Evolutionary conservation across 2,329 filamentous ascomycete genomes (phyloP).

Genomic region (Curvularia hawaiiensis): DNA sequence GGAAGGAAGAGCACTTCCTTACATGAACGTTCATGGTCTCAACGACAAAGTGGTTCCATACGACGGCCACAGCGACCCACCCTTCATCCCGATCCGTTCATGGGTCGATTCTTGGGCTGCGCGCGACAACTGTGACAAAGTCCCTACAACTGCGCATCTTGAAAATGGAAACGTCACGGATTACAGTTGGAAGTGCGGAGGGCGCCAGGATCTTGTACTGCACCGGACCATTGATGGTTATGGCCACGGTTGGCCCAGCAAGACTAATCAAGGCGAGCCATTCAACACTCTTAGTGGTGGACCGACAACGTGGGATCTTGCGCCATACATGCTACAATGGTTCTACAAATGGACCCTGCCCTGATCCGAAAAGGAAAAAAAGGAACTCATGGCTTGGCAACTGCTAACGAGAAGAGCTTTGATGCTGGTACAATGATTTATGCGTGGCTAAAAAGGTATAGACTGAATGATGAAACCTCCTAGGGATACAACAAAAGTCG

Average conservation of each 20-base stretch:
- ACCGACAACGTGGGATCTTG: slow-evolving; percentile 31
- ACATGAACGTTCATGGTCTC: slow-evolving; percentile 29
- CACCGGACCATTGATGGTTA: slow-evolving; percentile 23
- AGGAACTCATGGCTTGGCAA: not conserved
- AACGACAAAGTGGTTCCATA: slow-evolving; percentile 33
- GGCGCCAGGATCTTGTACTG: slow-evolving; percentile 20
- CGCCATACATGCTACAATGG: slow-evolving; percentile 26
- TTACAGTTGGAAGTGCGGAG: slow-evolving; percentile 24
- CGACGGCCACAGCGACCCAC: slow-evolving; percentile 23
- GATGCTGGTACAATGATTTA: not conserved
- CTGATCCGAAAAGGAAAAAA: no score
- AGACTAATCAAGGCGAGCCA: slow-evolving; percentile 21
- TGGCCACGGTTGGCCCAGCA: slow-evolving; percentile 35
- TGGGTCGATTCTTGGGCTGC: slow-evolving; percentile 23
- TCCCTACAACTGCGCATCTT: not conserved
- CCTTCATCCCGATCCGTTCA: slow-evolving; percentile 20
- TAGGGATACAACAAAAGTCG: no score
- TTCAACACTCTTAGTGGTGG: slow-evolving; percentile 26
- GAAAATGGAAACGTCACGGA: slow-evolving; percentile 20
- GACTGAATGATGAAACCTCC: no score
- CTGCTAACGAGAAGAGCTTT: not conserved
- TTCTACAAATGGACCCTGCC: slow-evolving; percentile 22
- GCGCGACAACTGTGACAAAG: slow-evolving; percentile 14
- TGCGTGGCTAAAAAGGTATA: no score
- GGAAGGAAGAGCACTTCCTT: slow-evolving; percentile 15